These are phyloP conservation scores for Hypoxylon sp. DNA, from an alignment of 2,329 filamentous ascomycete genomes.

Conservation along the genomic window DNA sequence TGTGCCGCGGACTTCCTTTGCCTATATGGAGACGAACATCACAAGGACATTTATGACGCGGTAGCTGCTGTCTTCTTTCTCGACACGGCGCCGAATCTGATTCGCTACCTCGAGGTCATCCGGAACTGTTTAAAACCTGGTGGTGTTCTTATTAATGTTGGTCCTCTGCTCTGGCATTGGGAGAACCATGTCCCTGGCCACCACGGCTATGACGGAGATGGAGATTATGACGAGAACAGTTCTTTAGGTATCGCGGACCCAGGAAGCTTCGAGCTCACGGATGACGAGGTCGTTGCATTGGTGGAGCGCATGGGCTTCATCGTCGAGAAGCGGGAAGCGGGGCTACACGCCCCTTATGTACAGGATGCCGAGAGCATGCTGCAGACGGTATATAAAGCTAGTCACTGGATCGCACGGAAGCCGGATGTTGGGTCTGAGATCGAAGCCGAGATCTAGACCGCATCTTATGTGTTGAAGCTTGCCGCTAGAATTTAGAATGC, in stretches of 20 bases:
- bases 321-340: constrained; percentile 74
- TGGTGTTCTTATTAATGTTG: constrained; percentile 90
- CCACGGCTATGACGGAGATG: constrained; percentile 67
- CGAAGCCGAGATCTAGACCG: constrained; percentile 20
- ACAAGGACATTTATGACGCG: constrained; percentile 78
- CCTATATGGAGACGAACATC: constrained; percentile 78
- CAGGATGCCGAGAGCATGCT: constrained; percentile 89
- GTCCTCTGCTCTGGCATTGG: constrained; percentile 96
- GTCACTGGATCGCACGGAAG: constrained; percentile 90
- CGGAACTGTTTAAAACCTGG: constrained; percentile 80
- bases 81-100: constrained; percentile 93
- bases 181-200: constrained; percentile 78
- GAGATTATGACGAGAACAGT: constrained; percentile 63
- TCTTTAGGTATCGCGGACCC: constrained; percentile 85
- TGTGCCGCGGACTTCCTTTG: constrained; percentile 92
- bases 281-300: constrained; percentile 87
- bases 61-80: constrained; percentile 96
- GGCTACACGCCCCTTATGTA: constrained; percentile 85
- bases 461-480: constrained; percentile 5
- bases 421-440: constrained; percentile 48
- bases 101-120: constrained; percentile 90
- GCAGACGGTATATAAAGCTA: constrained; percentile 83
- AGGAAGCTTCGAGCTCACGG: constrained; percentile 89
- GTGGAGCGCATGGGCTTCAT: constrained; percentile 82
- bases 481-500: constrained; percentile 11